Conservation (phyloP, 768 basidiomycete species). For the Amanita jacksonii region DNA sequence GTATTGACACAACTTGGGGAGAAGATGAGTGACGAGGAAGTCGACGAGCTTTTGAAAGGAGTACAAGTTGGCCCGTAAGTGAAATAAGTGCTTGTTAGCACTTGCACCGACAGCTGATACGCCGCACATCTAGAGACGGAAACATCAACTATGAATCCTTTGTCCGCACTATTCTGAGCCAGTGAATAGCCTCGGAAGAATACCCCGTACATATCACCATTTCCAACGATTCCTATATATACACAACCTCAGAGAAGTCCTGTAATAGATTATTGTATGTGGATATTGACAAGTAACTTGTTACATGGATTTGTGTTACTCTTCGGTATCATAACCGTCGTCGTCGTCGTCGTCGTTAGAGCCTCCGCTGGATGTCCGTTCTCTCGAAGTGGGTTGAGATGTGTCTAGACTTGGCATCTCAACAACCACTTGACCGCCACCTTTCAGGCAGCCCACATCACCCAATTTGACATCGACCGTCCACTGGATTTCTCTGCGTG, state of each 20-base stretch:
- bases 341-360: constrained; percentile 34
- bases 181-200: constrained; percentile 30
- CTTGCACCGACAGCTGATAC: constrained; percentile 1
- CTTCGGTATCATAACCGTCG: constrained; percentile 52
- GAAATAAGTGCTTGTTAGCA: constrained; percentile 5
- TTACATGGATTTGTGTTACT: constrained; percentile 11
- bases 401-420: constrained; percentile 29
- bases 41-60: constrained; percentile 94
- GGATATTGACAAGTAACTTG: constrained; percentile 1
- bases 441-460: constrained; percentile 39
- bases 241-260: no score
- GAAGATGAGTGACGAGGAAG: constrained; percentile 97
- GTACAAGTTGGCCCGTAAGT: constrained; percentile 85
- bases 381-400: constrained; percentile 9
- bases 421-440: constrained; percentile 57
- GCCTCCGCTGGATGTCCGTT: constrained; percentile 6
- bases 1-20: constrained; percentile 95
- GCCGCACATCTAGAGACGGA: constrained; percentile 57
- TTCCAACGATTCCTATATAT: not conserved
- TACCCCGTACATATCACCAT: constrained; percentile 5
- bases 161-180: constrained; percentile 87
- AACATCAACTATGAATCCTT: constrained; percentile 98
- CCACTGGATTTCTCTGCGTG: constrained; percentile 56
- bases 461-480: constrained; percentile 25
- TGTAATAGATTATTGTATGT: constrained; percentile 1